These are phyloP conservation scores for Eudorina sp. DNA, from an alignment of 139 green algal species.

Conservation along the genomic window DNA sequence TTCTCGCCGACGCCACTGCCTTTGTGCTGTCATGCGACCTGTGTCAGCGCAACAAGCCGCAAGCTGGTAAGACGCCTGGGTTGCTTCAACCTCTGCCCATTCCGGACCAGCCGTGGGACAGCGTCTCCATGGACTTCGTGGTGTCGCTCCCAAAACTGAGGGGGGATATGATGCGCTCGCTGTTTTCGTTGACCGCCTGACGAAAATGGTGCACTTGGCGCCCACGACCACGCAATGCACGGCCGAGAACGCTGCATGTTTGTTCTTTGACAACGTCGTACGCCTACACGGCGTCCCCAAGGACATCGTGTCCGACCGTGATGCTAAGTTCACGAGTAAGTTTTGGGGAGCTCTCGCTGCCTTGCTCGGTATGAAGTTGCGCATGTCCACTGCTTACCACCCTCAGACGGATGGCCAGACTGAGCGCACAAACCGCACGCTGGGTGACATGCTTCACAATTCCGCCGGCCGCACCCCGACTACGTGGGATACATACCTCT, in stretches of 20 bases:
- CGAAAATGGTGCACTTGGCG: constrained; percentile 62
- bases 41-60: constrained; percentile 26
- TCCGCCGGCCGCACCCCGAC: too few species aligned
- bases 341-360: constrained; percentile 49
- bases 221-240: constrained; percentile 37
- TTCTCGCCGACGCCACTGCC: neutral
- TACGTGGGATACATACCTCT: too few species aligned
- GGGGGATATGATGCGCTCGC: constrained; percentile 51
- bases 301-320: constrained; percentile 42
- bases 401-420: too few species aligned
- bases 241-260: constrained; percentile 30
- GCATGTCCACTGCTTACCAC: too few species aligned
- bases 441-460: too few species aligned
- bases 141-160: constrained; percentile 14
- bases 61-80: neutral
- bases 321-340: constrained; percentile 17
- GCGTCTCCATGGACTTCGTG: neutral
- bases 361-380: too few species aligned
- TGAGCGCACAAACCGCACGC: too few species aligned
- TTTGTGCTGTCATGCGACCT: constrained; percentile 48
- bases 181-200: constrained; percentile 62
- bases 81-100: neutral
- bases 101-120: neutral
- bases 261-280: constrained; percentile 43
- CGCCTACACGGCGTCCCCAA: constrained; percentile 27